These are phyloP conservation scores for Fibroporia radiculosa DNA, from an alignment of 768 basidiomycete genomes.

Conservation along the genomic window DNA sequence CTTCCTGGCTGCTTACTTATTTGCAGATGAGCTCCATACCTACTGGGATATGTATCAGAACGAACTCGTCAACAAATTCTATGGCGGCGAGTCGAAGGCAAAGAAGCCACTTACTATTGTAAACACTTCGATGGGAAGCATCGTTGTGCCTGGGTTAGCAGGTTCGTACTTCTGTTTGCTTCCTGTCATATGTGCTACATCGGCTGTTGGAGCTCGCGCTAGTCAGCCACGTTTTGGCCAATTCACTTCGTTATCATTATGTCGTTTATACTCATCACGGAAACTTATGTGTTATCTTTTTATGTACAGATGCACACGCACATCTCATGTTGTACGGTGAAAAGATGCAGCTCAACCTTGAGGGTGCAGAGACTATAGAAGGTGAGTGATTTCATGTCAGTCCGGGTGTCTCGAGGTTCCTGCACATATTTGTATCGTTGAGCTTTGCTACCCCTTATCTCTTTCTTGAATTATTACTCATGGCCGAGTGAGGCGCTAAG, in stretches of 20 bases:
- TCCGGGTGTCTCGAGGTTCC: too few relatives aligned
- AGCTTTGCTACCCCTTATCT: too few relatives aligned
- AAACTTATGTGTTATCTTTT: not conserved
- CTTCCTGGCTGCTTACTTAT: not conserved
- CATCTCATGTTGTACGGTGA: slow-evolving; percentile 73
- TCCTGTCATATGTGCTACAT: too few relatives aligned
- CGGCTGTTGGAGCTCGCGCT: too few relatives aligned
- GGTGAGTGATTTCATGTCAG: too few relatives aligned
- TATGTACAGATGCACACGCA: slow-evolving; percentile 61
- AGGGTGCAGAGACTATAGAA: slow-evolving; percentile 46
- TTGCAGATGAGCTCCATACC: slow-evolving; percentile 12
- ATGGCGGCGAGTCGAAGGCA: slow-evolving; percentile 20
- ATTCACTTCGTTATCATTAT: not conserved
- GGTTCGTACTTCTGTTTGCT: slow-evolving; percentile 31
- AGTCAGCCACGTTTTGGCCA: too few relatives aligned
- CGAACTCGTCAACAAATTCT: slow-evolving; percentile 19
- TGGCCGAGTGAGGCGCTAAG: too few relatives aligned
- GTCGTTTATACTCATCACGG: not conserved
- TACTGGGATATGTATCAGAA: slow-evolving; percentile 22
- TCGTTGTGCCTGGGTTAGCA: slow-evolving; percentile 67
- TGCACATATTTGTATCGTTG: too few relatives aligned
- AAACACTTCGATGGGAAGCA: slow-evolving; percentile 25
- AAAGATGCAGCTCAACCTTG: slow-evolving; percentile 56
- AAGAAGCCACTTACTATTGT: slow-evolving; percentile 18
- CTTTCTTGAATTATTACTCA: too few relatives aligned